A percentile compares a stretch with the other conserved stretches of the same genome.
phyloP scores from a whole-genome alignment of 352 stramenopile species.

The Phytophthora agathidicida region DNA sequence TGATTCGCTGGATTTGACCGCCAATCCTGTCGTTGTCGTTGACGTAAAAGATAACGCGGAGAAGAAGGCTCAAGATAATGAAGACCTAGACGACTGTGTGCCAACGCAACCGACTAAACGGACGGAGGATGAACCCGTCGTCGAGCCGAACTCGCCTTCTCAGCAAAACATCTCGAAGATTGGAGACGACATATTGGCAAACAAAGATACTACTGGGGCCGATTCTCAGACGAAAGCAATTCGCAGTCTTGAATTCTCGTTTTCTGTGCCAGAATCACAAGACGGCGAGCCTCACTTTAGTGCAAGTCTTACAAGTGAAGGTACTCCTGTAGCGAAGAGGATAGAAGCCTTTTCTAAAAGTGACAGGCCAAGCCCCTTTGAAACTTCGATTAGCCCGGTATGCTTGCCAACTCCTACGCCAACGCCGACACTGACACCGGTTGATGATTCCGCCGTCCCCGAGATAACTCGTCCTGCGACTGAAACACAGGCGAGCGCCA shows the following conservation, averaged over 20 bases:
- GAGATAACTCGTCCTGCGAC: not conserved
- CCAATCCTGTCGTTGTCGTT: not conserved
- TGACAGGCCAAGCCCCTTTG: constrained; percentile 21
- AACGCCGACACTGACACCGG: constrained; percentile 14
- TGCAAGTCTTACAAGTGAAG: constrained; percentile 44
- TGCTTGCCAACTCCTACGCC: constrained; percentile 18
- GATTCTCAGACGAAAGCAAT: constrained; percentile 56
- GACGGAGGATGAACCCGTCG: constrained; percentile 10
- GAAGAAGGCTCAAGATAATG: constrained; percentile 7
- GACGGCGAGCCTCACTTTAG: constrained; percentile 49
- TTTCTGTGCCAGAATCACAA: constrained; percentile 63
- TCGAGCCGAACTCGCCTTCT: constrained; percentile 10
- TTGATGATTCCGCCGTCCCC: not conserved
- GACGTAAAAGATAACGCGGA: not conserved
- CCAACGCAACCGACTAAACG: constrained; percentile 51
- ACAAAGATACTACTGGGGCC: constrained; percentile 2
- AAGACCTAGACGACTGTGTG: constrained; percentile 51
- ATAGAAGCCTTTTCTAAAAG: constrained; percentile 17
- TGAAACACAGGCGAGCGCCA: constrained; percentile 1
- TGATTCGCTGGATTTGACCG: not conserved
- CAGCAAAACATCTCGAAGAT: constrained; percentile 37
- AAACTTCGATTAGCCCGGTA: constrained; percentile 34
- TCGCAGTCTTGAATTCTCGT: constrained; percentile 71
- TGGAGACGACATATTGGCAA: constrained; percentile 22
- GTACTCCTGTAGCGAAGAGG: constrained; percentile 34